Conservation (phyloP, 768 basidiomycete genomes). For the Chalciporus sphaerocephalus region DNA sequence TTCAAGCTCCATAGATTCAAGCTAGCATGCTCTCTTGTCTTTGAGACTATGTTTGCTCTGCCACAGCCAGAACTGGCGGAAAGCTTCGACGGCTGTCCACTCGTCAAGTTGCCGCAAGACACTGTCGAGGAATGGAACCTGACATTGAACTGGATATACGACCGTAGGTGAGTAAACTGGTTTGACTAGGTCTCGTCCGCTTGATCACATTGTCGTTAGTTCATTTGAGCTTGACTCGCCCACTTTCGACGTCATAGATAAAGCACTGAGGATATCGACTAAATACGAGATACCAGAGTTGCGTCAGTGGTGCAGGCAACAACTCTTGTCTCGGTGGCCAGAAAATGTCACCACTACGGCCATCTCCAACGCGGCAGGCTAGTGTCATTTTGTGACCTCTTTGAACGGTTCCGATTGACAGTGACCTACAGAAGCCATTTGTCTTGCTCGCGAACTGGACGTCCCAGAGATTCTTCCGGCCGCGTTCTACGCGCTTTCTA, state of each 20-base stretch:
- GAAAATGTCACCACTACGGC: slow-evolving; percentile 18
- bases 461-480: slow-evolving; percentile 36
- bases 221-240: slow-evolving; percentile 19
- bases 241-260: slow-evolving; percentile 25
- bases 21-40: slow-evolving; percentile 25
- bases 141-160: slow-evolving; percentile 32
- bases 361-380: slow-evolving; percentile 32
- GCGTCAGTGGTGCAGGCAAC: slow-evolving; percentile 22
- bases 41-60: slow-evolving; percentile 35
- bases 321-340: slow-evolving; percentile 31
- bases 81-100: slow-evolving; percentile 30
- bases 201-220: slow-evolving; percentile 9
- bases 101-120: slow-evolving; percentile 27
- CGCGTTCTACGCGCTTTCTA: slow-evolving; percentile 38
- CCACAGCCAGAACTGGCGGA: slow-evolving; percentile 31
- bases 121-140: slow-evolving; percentile 29
- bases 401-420: neutral
- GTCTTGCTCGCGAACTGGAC: slow-evolving; percentile 33
- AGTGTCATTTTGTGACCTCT: slow-evolving; percentile 1
- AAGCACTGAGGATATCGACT: slow-evolving; percentile 32
- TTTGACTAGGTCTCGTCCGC: neutral
- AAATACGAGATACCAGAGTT: slow-evolving; percentile 35
- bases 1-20: slow-evolving; percentile 27
- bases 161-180: slow-evolving; percentile 25
- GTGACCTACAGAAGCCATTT: slow-evolving; percentile 29